Evolutionary conservation across 441 rosid species (phyloP).

Genomic region (Gossypium schwendimanii): DNA sequence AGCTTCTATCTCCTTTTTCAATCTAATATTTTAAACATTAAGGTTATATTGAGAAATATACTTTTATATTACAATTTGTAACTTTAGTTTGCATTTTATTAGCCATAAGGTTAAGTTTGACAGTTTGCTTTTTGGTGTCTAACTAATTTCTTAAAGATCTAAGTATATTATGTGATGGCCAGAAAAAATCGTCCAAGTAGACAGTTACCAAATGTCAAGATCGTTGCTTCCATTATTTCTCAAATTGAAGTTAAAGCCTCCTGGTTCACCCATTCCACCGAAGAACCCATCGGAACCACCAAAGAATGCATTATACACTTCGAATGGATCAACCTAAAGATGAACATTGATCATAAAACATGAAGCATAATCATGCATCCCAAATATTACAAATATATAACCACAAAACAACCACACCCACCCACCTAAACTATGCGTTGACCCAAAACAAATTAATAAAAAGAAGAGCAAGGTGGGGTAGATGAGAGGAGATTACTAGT

Average conservation of each 20-base stretch:
- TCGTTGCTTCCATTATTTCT: constrained; percentile 43
- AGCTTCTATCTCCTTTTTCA: neutral
- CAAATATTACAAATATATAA: neutral
- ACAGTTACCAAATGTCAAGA: constrained; percentile 68
- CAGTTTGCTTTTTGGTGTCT: neutral
- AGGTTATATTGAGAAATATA: neutral
- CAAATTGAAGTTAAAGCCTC: constrained; percentile 52
- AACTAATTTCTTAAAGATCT: neutral
- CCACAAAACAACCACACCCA: neutral
- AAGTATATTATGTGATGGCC: neutral
- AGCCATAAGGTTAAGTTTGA: neutral
- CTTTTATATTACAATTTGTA: neutral
- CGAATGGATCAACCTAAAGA: constrained; percentile 81
- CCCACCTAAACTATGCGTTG: neutral
- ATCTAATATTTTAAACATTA: neutral
- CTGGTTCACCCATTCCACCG: constrained; percentile 46
- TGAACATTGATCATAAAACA: neutral
- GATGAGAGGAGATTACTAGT: neutral
- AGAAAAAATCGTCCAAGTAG: neutral
- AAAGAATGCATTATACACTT: constrained; percentile 69
- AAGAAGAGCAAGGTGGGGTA: neutral
- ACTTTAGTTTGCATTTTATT: neutral
- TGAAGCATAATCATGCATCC: constrained; percentile 10
- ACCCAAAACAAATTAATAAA: neutral
- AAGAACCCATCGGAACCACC: constrained; percentile 73